A percentile compares a stretch with the other conserved stretches of the same genome.
Evolutionary conservation across 495 filamentous ascomycete genomes (phyloP).

Genomic region (Rusavskia elegans): DNA sequence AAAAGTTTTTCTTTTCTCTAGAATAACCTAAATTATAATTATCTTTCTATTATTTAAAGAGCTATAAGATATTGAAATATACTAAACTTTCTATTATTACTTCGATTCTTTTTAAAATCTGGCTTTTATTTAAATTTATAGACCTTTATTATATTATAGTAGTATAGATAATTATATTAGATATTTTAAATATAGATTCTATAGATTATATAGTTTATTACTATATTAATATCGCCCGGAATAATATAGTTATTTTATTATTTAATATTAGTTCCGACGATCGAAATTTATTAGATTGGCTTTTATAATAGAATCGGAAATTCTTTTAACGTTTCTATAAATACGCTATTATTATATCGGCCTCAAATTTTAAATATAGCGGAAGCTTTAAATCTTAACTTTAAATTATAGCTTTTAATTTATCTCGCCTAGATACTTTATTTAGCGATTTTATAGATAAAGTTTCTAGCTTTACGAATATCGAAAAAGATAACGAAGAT

Average conservation of each 20-base stretch:
- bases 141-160: too few species aligned
- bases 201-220: not conserved
- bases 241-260: not conserved
- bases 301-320: not conserved
- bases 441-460: not conserved
- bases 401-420: too few species aligned
- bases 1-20: too few species aligned
- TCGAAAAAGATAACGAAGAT: not conserved
- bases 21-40: too few species aligned
- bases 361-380: not conserved
- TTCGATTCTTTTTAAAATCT: too few species aligned
- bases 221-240: not conserved
- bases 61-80: too few species aligned
- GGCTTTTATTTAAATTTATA: too few species aligned
- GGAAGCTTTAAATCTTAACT: not conserved
- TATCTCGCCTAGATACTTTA: not conserved
- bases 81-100: too few species aligned
- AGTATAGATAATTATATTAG: too few species aligned
- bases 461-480: not conserved
- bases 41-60: too few species aligned
- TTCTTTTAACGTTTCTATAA: not conserved
- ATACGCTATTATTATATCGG: not conserved
- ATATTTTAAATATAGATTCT: not conserved
- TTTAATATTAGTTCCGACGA: not conserved
- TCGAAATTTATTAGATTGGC: not conserved